Conservation (phyloP, 139 green algal species). For the Volvox africanus region DNA sequence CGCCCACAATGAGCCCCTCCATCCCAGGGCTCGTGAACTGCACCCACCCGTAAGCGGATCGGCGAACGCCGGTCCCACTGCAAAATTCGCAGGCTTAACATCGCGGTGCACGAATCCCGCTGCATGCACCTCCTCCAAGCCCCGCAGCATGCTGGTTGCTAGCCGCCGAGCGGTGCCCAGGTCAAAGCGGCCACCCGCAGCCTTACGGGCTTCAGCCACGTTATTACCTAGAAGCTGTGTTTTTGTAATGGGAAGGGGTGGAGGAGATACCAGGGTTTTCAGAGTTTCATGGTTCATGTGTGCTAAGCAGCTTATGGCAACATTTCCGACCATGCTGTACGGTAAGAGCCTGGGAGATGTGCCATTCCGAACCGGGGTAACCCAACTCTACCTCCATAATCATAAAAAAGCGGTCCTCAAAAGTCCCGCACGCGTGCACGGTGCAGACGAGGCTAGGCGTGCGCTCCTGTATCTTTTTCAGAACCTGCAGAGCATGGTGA, state of each 20-base stretch:
- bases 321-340: too few relatives aligned
- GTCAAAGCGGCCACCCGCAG: conserved; percentile 54
- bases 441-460: conserved; percentile 53
- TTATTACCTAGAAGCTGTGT: conserved; percentile 80
- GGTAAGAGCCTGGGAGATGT: too few relatives aligned
- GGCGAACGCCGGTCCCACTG: conserved; percentile 49
- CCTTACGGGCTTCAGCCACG: conserved; percentile 71
- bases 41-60: conserved; percentile 45
- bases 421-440: conserved; percentile 52
- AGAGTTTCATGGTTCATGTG: too few relatives aligned
- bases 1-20: too few relatives aligned
- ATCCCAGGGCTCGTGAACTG: too few relatives aligned
- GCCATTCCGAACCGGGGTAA: too few relatives aligned
- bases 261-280: too few relatives aligned
- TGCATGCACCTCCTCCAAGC: conserved; percentile 73
- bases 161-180: conserved; percentile 55
- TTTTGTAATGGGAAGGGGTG: neutral
- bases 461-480: conserved; percentile 62
- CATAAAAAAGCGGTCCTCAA: conserved; percentile 79
- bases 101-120: conserved; percentile 83
- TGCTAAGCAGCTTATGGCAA: too few relatives aligned
- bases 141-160: conserved; percentile 63
- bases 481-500: conserved; percentile 36
- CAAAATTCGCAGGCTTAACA: conserved; percentile 92
- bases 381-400: conserved; percentile 76